Evolutionary conservation across 2,329 filamentous ascomycete species (phyloP), one percentile per base, ranked within the genome.

Genomic region (Aspergillus sp.): DNA sequence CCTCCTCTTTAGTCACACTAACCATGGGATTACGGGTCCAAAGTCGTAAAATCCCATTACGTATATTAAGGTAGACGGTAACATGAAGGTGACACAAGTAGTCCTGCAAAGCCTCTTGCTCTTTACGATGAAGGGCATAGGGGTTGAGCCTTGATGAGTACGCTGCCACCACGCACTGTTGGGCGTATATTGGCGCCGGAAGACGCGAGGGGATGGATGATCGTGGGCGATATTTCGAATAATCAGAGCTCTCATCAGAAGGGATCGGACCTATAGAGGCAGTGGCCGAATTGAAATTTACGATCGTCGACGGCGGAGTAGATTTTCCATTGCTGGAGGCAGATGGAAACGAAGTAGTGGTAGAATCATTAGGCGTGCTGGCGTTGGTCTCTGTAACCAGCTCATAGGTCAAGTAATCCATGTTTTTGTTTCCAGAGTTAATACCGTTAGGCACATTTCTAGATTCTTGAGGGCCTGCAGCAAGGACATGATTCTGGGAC

Each of bases 61-160:
- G 86, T 61, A 99, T 95, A 72, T 98, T 98, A 54, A 99, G 80
- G 75, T 99, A 99, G 12, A 91, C 90, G 3, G 93, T 97, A 64
- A 97, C 91, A 75, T 99, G 95, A 33, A 88, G 83, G 67, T 91
- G 88, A 69, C 89, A 96, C 65, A 99, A 86, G 67, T 96, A 88
- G 61, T 90, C 83, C 61, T 90, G 86, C 41, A 99, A 78, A 59
- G 96, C 81, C 58, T 83, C 79, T 70, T 97, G 93, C 74, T 99
- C 95, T 61, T 90, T 88, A 24, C 85, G 83, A 73, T 98, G 92
- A 40, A 99, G 78, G 11, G 90, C 87, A 74, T 95, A 98, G 1
- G 95, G 93, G 64, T 93, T 93, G 1, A 99, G 81, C 57, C 95
- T 84, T 41, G 91, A 97, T 8, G 90, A 89, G 73, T 96, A 91